phyloP scores from a whole-genome alignment of 139 green algal species.

The Coelastrella sp. region DNA sequence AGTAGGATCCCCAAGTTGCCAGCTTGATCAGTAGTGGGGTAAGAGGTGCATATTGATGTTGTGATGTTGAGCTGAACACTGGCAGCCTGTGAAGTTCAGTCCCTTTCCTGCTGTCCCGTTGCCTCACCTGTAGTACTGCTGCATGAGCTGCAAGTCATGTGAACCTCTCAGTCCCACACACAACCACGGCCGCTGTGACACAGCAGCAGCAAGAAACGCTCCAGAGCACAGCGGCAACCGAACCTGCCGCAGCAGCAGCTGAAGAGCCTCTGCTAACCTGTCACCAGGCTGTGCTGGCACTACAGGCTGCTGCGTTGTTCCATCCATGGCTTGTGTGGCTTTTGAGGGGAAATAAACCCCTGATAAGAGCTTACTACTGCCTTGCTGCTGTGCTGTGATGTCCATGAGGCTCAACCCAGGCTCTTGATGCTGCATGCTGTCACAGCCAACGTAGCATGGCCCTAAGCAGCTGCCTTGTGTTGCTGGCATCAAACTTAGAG shows the following conservation, averaged over 20 bases:
- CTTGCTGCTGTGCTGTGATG: no score
- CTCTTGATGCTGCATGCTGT: no score
- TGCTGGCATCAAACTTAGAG: neutral
- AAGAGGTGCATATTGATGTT: no score
- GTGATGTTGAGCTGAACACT: no score
- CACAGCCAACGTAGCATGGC: neutral
- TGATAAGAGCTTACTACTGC: neutral
- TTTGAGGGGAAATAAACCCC: no score
- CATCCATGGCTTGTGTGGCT: neutral
- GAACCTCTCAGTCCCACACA: neutral
- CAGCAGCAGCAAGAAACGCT: constrained; percentile 22
- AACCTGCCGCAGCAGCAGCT: constrained; percentile 38
- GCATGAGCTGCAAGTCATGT: neutral
- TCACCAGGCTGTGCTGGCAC: neutral
- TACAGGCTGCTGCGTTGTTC: neutral
- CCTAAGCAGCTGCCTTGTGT: neutral
- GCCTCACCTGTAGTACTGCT: constrained; percentile 35
- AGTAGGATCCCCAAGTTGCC: no score
- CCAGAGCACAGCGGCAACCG: constrained; percentile 26
- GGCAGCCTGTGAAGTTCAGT: no score
- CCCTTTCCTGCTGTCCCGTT: neutral
- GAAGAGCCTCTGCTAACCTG: constrained; percentile 1
- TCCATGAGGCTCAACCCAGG: no score
- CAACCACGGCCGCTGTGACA: constrained; percentile 29
- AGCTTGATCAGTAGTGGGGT: no score